Percentiles rank a stretch among this genome's conserved stretches.
Conservation (phyloP, 805 yeast species). For the Lipomyces anomalus region DNA sequence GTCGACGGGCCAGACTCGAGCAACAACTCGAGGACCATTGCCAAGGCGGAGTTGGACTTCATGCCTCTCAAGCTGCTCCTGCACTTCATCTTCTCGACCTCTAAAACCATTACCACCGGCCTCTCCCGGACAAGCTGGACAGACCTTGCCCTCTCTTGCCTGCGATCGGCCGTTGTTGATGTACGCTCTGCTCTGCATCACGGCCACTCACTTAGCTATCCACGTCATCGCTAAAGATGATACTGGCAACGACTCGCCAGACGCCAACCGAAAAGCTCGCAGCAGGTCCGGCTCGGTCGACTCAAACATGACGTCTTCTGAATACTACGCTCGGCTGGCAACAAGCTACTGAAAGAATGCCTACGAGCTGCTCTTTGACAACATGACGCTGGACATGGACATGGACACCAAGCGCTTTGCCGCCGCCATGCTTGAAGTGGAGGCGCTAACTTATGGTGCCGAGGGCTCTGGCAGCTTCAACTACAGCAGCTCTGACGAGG, state of each 20-base stretch:
- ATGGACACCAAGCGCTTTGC: too few relatives aligned
- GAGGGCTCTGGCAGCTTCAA: too few relatives aligned
- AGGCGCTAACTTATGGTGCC: too few relatives aligned
- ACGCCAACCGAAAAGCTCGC: slow-evolving; percentile 1
- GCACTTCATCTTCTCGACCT: slow-evolving; percentile 6
- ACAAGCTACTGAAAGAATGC: background rate
- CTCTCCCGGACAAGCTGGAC: slow-evolving; percentile 1
- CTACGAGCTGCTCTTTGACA: slow-evolving; percentile 8
- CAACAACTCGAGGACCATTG: background rate
- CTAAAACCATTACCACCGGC: slow-evolving; percentile 5
- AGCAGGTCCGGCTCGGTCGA: slow-evolving; percentile 6
- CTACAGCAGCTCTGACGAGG: too few relatives aligned
- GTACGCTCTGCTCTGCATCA: slow-evolving; percentile 10
- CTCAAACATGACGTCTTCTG: slow-evolving; percentile 8
- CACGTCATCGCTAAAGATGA: background rate
- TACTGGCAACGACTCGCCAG: background rate
- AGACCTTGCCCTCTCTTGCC: slow-evolving; percentile 5
- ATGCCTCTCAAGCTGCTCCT: slow-evolving; percentile 9
- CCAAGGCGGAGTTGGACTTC: slow-evolving; percentile 8
- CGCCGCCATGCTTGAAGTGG: too few relatives aligned
- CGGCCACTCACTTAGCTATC: slow-evolving; percentile 7
- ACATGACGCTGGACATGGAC: slow-evolving; percentile 1
- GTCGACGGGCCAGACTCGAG: background rate
- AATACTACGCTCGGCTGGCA: slow-evolving; percentile 2
- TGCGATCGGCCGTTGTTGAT: slow-evolving; percentile 11